Conservation (phyloP, 2,329 filamentous ascomycete genomes). For the Tolypocladium endophyticum region DNA sequence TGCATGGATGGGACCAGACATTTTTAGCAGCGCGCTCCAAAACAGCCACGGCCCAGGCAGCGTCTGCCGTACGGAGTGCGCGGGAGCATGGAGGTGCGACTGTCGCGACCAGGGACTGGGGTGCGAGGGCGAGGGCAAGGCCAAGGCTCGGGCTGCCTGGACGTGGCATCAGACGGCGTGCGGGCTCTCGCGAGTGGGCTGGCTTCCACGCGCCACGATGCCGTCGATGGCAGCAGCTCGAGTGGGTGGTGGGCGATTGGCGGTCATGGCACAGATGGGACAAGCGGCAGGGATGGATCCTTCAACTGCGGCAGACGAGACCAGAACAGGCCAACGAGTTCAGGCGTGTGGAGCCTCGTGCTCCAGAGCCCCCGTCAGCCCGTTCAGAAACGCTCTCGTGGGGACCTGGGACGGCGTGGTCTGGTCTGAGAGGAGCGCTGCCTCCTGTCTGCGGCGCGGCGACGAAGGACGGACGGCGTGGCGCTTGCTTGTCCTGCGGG, state of each 20-base stretch:
- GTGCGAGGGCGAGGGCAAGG: neutral
- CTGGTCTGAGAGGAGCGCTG: neutral
- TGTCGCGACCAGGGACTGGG: neutral
- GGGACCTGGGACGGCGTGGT: neutral
- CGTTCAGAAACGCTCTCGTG: neutral
- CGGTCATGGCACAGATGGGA: neutral
- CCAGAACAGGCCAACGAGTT: neutral
- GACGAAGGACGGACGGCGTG: neutral
- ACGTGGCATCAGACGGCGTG: neutral
- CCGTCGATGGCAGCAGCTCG: neutral
- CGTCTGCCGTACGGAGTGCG: neutral
- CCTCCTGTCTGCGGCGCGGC: neutral
- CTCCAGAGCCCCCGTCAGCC: neutral
- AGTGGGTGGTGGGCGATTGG: neutral
- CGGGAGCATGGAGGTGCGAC: neutral
- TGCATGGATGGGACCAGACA: neutral
- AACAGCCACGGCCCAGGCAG: neutral
- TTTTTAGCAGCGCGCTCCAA: neutral
- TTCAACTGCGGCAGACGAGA: neutral
- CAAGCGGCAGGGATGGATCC: neutral
- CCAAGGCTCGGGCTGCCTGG: neutral
- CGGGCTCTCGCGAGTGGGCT: neutral
- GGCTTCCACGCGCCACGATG: neutral
- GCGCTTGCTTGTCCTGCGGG: neutral
- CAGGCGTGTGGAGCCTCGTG: neutral